A percentile compares a stretch with the other conserved stretches of the same genome.
Evolutionary conservation across 2,329 filamentous ascomycete species (phyloP).

Genomic region (Neonectria ditissima): DNA sequence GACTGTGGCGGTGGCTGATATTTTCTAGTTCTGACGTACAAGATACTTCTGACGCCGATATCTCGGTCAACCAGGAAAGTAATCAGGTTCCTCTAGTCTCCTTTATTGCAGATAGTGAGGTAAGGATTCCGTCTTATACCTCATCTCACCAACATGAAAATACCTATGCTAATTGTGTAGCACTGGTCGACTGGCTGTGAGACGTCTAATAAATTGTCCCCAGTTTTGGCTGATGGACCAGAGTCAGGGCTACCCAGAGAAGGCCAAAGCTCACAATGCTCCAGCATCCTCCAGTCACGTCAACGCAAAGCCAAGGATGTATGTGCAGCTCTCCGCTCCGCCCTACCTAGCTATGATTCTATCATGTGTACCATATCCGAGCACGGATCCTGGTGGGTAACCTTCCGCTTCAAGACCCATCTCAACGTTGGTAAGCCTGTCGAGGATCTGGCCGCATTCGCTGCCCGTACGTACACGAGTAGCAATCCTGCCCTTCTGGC

Average conservation of each 20-base stretch:
- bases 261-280: background rate
- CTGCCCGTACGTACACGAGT: slow-evolving; percentile 18
- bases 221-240: background rate
- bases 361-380: slow-evolving; percentile 6
- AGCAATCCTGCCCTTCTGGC: slow-evolving; percentile 12
- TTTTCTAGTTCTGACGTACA: background rate
- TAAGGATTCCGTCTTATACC: background rate
- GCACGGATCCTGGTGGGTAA: slow-evolving; percentile 13
- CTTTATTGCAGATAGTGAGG: slow-evolving; percentile 12
- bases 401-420: slow-evolving; percentile 22
- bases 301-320: slow-evolving; percentile 16
- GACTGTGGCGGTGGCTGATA: background rate
- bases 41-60: slow-evolving; percentile 3
- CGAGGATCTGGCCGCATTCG: slow-evolving; percentile 7
- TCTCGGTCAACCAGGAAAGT: background rate
- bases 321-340: slow-evolving; percentile 12
- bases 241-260: background rate
- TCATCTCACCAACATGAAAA: too few relatives aligned
- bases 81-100: slow-evolving; percentile 9
- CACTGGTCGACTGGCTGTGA: background rate
- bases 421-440: background rate
- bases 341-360: slow-evolving; percentile 13
- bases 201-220: background rate
- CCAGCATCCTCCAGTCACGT: background rate
- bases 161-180: background rate